Evolutionary conservation across 176 grass and related monocot species (phyloP).

Genomic region (Areca catechu): DNA sequence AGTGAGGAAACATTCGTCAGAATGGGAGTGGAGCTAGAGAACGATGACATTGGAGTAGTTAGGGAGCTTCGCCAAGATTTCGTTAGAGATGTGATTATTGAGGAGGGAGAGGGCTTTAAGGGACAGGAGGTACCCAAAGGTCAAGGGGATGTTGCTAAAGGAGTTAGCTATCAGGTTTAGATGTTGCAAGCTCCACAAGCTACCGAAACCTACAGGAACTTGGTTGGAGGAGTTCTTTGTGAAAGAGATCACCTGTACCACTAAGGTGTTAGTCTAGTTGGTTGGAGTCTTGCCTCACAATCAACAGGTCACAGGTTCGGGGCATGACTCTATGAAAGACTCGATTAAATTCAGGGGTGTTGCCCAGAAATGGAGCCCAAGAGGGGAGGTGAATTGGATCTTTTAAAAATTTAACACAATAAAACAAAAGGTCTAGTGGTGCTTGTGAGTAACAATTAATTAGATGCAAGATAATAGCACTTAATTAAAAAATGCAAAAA

Average conservation of each 20-base stretch:
- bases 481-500: no score
- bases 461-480: no score
- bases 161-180: conserved; percentile 64
- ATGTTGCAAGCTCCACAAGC: conserved; percentile 62
- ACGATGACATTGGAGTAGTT: conserved; percentile 86
- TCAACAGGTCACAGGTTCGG: no score
- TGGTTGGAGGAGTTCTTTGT: conserved; percentile 65
- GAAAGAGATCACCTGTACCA: conserved; percentile 65
- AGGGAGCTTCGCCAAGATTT: conserved; percentile 66
- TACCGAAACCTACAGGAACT: conserved; percentile 81
- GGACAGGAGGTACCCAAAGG: conserved; percentile 71
- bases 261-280: no score
- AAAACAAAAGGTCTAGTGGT: no score
- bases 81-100: conserved; percentile 46
- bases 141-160: conserved; percentile 48
- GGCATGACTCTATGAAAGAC: no score
- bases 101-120: conserved; percentile 66
- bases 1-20: conserved; percentile 50
- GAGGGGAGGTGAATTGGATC: no score
- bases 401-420: no score
- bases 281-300: no score
- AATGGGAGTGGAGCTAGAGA: conserved; percentile 48
- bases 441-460: no score
- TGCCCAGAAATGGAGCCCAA: no score
- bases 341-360: no score